phyloP scores from a whole-genome alignment of 2,329 filamentous ascomycete genomes.

The Aspergillus sp. region DNA sequence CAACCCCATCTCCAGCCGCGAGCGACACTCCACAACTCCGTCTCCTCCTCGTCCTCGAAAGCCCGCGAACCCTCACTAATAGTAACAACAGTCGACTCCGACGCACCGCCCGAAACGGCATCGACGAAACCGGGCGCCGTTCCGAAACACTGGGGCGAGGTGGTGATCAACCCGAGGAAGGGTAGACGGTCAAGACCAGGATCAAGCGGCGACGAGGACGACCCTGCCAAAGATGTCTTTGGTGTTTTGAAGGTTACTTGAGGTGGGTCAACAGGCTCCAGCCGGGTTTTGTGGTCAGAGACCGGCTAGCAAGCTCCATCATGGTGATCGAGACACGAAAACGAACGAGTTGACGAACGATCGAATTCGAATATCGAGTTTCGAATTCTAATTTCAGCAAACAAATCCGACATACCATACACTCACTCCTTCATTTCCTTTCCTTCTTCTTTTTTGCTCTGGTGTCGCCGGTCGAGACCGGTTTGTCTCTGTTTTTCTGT shows the following conservation, averaged over 20 bases:
- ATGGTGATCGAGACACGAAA: slow-evolving; percentile 4
- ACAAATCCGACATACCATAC: slow-evolving; percentile 9
- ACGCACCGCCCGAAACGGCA: slow-evolving; percentile 16
- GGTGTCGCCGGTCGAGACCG: slow-evolving; percentile 13
- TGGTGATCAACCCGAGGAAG: slow-evolving; percentile 42
- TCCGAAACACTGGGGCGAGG: slow-evolving; percentile 46
- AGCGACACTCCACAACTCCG: slow-evolving; percentile 34
- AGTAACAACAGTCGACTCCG: slow-evolving; percentile 18
- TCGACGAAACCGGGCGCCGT: slow-evolving; percentile 23
- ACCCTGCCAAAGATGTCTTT: slow-evolving; percentile 36
- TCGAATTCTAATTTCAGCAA: not conserved
- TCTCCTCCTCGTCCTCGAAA: slow-evolving; percentile 29
- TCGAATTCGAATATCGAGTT: not conserved
- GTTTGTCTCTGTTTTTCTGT: not conserved
- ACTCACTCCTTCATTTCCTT: slow-evolving; percentile 5
- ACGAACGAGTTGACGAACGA: slow-evolving; percentile 1
- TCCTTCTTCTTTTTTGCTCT: not conserved
- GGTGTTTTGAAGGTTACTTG: slow-evolving; percentile 39
- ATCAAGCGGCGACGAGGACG: slow-evolving; percentile 23
- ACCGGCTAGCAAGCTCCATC: not conserved
- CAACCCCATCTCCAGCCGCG: slow-evolving; percentile 42
- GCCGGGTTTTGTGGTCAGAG: not conserved
- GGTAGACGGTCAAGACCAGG: slow-evolving; percentile 29
- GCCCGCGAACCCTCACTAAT: slow-evolving; percentile 20
- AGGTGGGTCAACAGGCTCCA: not conserved